Evolutionary conservation across 2,329 filamentous ascomycete genomes (phyloP).

Genomic region (Cordyceps farinosa): DNA sequence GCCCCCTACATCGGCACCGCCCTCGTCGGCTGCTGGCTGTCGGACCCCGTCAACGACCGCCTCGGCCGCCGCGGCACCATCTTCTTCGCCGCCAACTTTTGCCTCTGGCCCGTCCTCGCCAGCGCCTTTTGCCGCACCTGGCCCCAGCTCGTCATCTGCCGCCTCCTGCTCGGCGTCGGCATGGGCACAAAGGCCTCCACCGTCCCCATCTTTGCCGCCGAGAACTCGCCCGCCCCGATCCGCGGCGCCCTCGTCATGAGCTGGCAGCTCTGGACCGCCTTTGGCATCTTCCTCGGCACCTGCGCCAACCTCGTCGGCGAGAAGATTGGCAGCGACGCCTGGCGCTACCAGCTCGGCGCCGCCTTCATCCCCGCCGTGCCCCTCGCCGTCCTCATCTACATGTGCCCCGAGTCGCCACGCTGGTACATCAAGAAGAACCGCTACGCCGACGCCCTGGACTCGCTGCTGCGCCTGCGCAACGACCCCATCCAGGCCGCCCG

Average conservation of each 20-base stretch:
- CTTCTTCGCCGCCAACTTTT: conserved; percentile 71
- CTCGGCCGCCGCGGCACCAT: conserved; percentile 52
- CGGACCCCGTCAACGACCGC: conserved; percentile 55
- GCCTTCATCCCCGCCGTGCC: conserved; percentile 60
- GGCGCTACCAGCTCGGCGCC: conserved; percentile 62
- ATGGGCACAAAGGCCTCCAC: conserved; percentile 72
- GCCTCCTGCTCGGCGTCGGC: conserved; percentile 71
- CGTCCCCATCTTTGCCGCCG: conserved; percentile 73
- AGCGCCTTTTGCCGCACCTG: conserved; percentile 68
- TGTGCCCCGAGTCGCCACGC: conserved; percentile 63
- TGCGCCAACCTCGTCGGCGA: conserved; percentile 53
- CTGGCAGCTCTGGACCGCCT: conserved; percentile 68
- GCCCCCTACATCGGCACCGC: conserved; percentile 49
- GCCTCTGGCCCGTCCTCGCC: conserved; percentile 66
- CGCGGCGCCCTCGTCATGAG: conserved; percentile 78
- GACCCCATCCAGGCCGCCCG: conserved; percentile 55
- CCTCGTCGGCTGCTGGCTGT: conserved; percentile 59
- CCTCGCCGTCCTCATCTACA: conserved; percentile 55
- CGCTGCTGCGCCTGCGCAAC: conserved; percentile 50
- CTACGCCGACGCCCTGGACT: conserved; percentile 57
- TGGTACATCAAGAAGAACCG: conserved; percentile 66
- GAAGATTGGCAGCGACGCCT: conserved; percentile 39
- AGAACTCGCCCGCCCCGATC: conserved; percentile 66
- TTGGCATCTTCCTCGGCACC: conserved; percentile 60
- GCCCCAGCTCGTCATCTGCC: conserved; percentile 66